phyloP scores from a whole-genome alignment of 768 basidiomycete species.

The Boletus rufocinnamomeus region DNA sequence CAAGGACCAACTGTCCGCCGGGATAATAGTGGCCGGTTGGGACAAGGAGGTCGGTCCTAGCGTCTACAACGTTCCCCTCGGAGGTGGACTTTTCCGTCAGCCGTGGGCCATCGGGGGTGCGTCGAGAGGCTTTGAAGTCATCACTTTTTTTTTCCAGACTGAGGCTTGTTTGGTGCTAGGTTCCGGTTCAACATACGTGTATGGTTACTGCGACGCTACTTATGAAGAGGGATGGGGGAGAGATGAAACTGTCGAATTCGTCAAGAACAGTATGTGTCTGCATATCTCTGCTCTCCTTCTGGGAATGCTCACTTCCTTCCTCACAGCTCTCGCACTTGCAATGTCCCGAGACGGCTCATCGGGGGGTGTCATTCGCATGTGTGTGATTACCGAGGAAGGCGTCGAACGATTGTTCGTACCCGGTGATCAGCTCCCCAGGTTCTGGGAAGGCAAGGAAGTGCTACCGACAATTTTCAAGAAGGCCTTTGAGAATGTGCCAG shows the following conservation, averaged over 20 bases:
- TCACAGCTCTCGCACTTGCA: slow-evolving; percentile 83
- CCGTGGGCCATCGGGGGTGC: slow-evolving; percentile 98
- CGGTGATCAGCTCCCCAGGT: slow-evolving; percentile 83
- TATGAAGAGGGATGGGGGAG: slow-evolving; percentile 89
- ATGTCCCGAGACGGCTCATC: slow-evolving; percentile 99
- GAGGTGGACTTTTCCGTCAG: slow-evolving; percentile 94
- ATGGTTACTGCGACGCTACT: slow-evolving; percentile 99
- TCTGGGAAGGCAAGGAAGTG: slow-evolving; percentile 87
- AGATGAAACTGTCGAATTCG: slow-evolving; percentile 91
- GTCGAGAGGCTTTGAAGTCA: slow-evolving; percentile 20
- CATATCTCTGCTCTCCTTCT: background rate
- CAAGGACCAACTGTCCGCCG: slow-evolving; percentile 86
- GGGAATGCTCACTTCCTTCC: slow-evolving; percentile 7
- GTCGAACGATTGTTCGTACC: slow-evolving; percentile 94
- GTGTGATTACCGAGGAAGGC: slow-evolving; percentile 89
- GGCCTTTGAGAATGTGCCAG: slow-evolving; percentile 25
- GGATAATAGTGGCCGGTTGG: slow-evolving; percentile 99
- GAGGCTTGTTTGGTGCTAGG: slow-evolving; percentile 43
- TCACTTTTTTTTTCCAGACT: background rate
- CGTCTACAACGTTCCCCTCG: slow-evolving; percentile 96
- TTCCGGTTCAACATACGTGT: slow-evolving; percentile 96
- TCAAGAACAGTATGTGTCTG: slow-evolving; percentile 87
- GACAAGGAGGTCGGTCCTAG: slow-evolving; percentile 88
- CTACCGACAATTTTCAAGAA: slow-evolving; percentile 41
- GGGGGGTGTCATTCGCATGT: slow-evolving; percentile 96